Conservation (phyloP, 768 basidiomycete species). For the Pleurotus djamor region DNA sequence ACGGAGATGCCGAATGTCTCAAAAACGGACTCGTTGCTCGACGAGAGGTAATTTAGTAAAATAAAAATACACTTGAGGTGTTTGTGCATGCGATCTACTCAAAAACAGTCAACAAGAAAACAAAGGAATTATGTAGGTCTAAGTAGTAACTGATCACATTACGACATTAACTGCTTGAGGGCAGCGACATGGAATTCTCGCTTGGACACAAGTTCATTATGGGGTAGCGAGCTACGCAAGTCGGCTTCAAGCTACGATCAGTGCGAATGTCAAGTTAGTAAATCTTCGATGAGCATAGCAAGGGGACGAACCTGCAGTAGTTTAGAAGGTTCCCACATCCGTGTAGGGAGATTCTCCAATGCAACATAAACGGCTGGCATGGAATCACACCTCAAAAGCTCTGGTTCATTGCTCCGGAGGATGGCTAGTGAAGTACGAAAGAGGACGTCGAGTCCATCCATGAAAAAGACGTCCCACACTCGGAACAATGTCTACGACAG, state of each 20-base stretch:
- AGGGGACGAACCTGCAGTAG: slow-evolving; percentile 70
- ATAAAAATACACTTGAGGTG: too few species aligned
- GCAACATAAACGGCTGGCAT: slow-evolving; percentile 89
- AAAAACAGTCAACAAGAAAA: not conserved
- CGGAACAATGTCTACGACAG: slow-evolving; percentile 78
- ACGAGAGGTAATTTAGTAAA: too few species aligned
- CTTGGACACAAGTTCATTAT: slow-evolving; percentile 54
- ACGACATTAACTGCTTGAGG: slow-evolving; percentile 39
- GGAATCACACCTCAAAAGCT: slow-evolving; percentile 81
- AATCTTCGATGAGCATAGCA: not conserved
- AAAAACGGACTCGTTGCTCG: too few species aligned
- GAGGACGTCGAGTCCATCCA: slow-evolving; percentile 89
- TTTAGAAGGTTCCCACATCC: slow-evolving; percentile 93
- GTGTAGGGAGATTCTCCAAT: slow-evolving; percentile 84
- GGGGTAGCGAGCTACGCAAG: slow-evolving; percentile 47
- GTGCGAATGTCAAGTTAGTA: not conserved
- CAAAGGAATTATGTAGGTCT: slow-evolving; percentile 1
- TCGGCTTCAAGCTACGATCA: slow-evolving; percentile 51
- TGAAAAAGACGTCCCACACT: slow-evolving; percentile 94
- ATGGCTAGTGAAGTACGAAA: slow-evolving; percentile 91
- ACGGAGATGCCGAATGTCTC: too few species aligned
- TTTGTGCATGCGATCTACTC: not conserved
- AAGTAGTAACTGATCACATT: not conserved
- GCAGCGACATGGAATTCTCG: slow-evolving; percentile 48
- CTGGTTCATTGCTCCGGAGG: slow-evolving; percentile 78